Evolutionary conservation across 208 protist genomes (phyloP), one percentile per base, ranked within the genome.

Genomic region (Trypanosoma rangeli): DNA sequence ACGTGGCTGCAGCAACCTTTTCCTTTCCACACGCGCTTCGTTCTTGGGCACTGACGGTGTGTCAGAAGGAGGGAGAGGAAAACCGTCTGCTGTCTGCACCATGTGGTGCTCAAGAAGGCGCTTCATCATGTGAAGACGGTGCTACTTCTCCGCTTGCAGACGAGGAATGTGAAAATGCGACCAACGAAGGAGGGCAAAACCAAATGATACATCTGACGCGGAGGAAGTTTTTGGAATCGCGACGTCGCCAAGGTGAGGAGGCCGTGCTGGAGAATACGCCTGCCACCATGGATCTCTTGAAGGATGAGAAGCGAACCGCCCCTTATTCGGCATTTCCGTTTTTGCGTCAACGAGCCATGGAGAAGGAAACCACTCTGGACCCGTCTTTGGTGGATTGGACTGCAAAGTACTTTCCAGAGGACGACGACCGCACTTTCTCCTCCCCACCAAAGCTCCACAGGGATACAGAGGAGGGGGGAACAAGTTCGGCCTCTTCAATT

Each of bases 371-470:
- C 16, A 81, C 89, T 22, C 76, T 96, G 12, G 92, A 96, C 63
- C 86, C 92, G 0, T 96, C 92, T 15, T 76, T 96, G 24, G 87
- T 96, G 28, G 87, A 96, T 63, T 96, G 92, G 89, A 93, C 92
- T n/a, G 88, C 87, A 42, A 94, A 94, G 77, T 94, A 92, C 73
- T 96, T 88, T 61, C 86, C 92, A 7, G 87, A 92, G 20, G 92
- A 96, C 74, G 79, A 84, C 22, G 60, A 78, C 20, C 50, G 62
- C 52, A 94, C 86, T 7, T 94, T 96, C 66, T 68, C 76, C 4
- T 70, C 83, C 35, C 87, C 85, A 29, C 91, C 88, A 39, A 78
- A 82, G 55, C 82, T 90, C 16, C 86, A 85, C n/a, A 68, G 62
- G 9, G 64, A 66, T 26, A 24, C 28, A 50, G 59, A 62, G 15